Conservation (phyloP, 495 filamentous ascomycete genomes). For the Acidomyces sp. region DNA sequence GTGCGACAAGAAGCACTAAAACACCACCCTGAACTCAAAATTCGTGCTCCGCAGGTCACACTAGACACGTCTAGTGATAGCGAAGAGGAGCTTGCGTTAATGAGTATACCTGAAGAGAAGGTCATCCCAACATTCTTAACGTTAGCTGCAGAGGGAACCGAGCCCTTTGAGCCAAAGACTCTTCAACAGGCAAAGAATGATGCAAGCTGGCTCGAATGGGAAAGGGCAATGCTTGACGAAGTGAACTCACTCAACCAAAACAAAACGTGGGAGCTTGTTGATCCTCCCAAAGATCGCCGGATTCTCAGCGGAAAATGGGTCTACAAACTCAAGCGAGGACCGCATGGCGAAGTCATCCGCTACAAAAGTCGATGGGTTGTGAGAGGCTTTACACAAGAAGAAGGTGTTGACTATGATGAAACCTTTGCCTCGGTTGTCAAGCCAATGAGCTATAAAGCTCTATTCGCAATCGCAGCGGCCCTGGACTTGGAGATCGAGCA, state of each 20-base stretch:
- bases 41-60: no score
- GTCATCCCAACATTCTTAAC: no score
- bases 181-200: no score
- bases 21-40: no score
- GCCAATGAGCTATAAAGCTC: slow-evolving; percentile 24
- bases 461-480: slow-evolving; percentile 21
- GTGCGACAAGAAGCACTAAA: no score
- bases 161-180: no score
- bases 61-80: no score
- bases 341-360: slow-evolving; percentile 22
- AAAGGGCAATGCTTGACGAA: slow-evolving; percentile 20
- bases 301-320: slow-evolving; percentile 27
- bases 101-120: no score
- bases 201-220: no score
- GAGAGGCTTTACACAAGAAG: slow-evolving; percentile 24
- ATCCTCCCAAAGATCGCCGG: slow-evolving; percentile 18
- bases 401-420: slow-evolving; percentile 31
- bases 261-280: slow-evolving; percentile 25
- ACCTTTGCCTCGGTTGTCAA: slow-evolving; percentile 34
- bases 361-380: slow-evolving; percentile 29
- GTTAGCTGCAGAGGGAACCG: no score
- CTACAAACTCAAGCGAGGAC: slow-evolving; percentile 25
- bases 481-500: slow-evolving; percentile 14
- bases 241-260: slow-evolving; percentile 22
- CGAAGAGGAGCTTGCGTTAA: no score